A percentile compares a stretch with the other conserved stretches of the same genome.
These are phyloP conservation scores for Stevia rebaudiana DNA, from an alignment of 140 eudicot genomes.

Conservation along the genomic window DNA sequence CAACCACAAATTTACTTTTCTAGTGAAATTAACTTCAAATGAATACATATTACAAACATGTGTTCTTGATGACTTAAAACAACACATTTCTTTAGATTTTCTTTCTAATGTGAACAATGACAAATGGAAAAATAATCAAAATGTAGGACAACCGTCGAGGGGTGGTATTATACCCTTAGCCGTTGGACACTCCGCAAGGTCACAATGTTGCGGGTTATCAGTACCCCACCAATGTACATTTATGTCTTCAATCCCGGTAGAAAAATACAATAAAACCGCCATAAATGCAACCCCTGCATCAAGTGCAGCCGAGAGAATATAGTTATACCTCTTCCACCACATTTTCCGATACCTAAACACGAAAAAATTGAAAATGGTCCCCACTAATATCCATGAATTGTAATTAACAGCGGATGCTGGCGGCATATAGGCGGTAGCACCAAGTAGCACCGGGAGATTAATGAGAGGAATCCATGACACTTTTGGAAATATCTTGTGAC, in stretches of 20 bases:
- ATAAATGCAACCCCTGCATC: conserved; percentile 86
- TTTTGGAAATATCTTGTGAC: conserved; percentile 57
- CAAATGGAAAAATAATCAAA: conserved; percentile 15
- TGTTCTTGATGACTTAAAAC: not conserved
- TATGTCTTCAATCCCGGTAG: conserved; percentile 40
- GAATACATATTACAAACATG: not conserved
- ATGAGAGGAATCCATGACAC: conserved; percentile 66
- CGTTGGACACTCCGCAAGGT: conserved; percentile 59
- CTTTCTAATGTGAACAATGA: not conserved
- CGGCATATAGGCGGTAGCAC: conserved; percentile 77
- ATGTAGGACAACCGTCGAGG: conserved; percentile 46
- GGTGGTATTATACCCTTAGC: conserved; percentile 42
- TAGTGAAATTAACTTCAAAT: not conserved
- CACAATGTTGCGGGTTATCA: conserved; percentile 46
- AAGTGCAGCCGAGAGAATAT: conserved; percentile 74
- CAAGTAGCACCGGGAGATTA: conserved; percentile 75
- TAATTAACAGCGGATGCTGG: conserved; percentile 74
- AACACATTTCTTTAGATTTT: not conserved
- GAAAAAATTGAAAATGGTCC: conserved; percentile 68
- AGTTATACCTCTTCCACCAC: conserved; percentile 91
- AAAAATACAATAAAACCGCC: conserved; percentile 60
- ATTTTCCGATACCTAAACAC: conserved; percentile 57
- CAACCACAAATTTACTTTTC: too few relatives aligned
- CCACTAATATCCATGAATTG: conserved; percentile 65
- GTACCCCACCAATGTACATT: conserved; percentile 71